Percentiles rank a stretch among this genome's conserved stretches.
phyloP scores from a whole-genome alignment of 202 grass and related monocot genomes.

The Panicum hallii region DNA sequence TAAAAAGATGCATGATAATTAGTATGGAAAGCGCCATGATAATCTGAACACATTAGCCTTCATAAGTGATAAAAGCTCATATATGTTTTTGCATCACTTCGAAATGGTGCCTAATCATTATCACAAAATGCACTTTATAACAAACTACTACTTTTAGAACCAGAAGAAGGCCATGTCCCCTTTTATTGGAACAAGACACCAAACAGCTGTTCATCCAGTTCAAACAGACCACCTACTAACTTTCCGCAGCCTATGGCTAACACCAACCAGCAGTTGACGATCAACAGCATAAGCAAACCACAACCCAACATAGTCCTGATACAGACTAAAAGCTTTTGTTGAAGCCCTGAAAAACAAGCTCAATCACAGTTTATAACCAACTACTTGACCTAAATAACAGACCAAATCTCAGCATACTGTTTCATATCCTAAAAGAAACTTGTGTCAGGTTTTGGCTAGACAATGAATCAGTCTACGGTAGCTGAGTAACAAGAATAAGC shows the following conservation, averaged over 20 bases:
- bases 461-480: not conserved
- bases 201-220: not conserved
- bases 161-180: too few species aligned
- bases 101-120: not conserved
- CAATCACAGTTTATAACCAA: not conserved
- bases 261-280: not conserved
- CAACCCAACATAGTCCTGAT: not conserved
- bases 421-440: not conserved
- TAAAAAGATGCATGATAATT: conserved; percentile 26
- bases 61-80: not conserved
- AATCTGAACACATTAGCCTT: not conserved
- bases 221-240: not conserved
- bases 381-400: conserved; percentile 3
- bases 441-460: not conserved
- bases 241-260: not conserved
- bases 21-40: not conserved
- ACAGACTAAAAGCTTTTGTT: not conserved
- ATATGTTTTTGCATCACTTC: not conserved
- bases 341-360: not conserved
- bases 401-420: not conserved
- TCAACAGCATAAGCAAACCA: not conserved
- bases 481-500: not conserved
- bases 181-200: not conserved
- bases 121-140: not conserved
- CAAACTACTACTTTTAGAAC: not conserved